Evolutionary conservation across 192 early-diverging fungal genomes (phyloP).

Genomic region (Backusella psychrophila): DNA sequence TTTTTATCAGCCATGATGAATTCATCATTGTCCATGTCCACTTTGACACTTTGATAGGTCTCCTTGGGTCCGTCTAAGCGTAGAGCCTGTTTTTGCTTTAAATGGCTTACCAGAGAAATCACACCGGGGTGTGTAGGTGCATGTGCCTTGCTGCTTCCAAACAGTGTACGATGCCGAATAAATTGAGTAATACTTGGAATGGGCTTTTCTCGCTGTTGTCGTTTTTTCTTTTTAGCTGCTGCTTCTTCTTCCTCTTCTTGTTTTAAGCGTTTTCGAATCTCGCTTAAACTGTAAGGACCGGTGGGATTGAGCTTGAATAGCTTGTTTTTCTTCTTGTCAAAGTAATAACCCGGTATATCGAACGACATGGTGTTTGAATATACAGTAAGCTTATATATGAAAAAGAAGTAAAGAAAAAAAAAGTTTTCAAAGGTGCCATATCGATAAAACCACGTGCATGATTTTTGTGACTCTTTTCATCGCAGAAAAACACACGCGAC

Average conservation of each 20-base stretch:
- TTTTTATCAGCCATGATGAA: background rate
- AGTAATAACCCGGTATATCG: conserved; percentile 10
- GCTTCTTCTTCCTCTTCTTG: conserved; percentile 9
- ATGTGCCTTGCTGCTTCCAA: background rate
- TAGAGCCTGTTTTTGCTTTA: background rate
- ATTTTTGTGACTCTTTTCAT: background rate
- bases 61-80: background rate
- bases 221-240: background rate
- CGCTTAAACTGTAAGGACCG: conserved; percentile 1
- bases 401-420: background rate
- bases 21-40: background rate
- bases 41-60: background rate
- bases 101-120: background rate
- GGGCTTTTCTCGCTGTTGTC: background rate
- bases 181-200: background rate
- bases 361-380: conserved; percentile 1
- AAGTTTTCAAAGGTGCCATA: background rate
- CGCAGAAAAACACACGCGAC: background rate
- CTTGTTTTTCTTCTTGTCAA: conserved; percentile 2
- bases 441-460: background rate
- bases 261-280: background rate
- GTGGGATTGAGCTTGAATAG: background rate
- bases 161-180: background rate
- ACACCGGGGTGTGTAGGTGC: background rate
- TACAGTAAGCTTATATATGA: background rate